Conservation (phyloP, 2,329 filamentous ascomycete genomes). For the Helicocarpus griseus region DNA sequence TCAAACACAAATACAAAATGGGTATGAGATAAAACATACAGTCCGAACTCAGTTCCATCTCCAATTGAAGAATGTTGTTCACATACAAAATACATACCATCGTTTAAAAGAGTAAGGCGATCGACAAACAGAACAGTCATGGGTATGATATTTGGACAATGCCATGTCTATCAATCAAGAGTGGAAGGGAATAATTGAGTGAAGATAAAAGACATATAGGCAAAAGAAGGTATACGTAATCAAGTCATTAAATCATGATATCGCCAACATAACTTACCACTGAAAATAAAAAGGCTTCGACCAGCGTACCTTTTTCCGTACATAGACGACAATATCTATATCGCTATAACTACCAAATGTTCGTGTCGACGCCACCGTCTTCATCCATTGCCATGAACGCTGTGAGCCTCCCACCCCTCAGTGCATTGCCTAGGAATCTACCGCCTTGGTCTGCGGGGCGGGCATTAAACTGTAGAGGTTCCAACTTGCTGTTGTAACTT, state of each 20-base stretch:
- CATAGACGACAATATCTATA: too few relatives aligned
- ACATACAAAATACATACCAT: too few relatives aligned
- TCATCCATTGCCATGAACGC: neutral
- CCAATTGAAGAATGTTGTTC: neutral
- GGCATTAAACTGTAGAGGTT: neutral
- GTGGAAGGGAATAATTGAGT: neutral
- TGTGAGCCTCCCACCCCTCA: neutral
- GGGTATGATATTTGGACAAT: too few relatives aligned
- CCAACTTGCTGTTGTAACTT: constrained; percentile 10
- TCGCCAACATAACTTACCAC: neutral
- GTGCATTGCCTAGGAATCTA: neutral
- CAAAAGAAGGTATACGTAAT: neutral
- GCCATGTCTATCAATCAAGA: neutral
- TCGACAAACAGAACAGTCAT: neutral
- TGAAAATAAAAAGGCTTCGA: neutral
- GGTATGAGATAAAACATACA: too few relatives aligned
- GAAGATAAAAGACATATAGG: neutral
- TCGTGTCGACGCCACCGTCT: neutral
- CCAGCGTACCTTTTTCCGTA: neutral
- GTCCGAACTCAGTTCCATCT: too few relatives aligned
- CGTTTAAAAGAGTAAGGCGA: neutral
- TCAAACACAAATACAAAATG: too few relatives aligned
- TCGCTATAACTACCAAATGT: neutral
- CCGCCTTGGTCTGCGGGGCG: neutral
- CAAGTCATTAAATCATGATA: neutral